phyloP scores from a whole-genome alignment of 2,329 filamentous ascomycete genomes.

The Dissoconium aciculare region DNA sequence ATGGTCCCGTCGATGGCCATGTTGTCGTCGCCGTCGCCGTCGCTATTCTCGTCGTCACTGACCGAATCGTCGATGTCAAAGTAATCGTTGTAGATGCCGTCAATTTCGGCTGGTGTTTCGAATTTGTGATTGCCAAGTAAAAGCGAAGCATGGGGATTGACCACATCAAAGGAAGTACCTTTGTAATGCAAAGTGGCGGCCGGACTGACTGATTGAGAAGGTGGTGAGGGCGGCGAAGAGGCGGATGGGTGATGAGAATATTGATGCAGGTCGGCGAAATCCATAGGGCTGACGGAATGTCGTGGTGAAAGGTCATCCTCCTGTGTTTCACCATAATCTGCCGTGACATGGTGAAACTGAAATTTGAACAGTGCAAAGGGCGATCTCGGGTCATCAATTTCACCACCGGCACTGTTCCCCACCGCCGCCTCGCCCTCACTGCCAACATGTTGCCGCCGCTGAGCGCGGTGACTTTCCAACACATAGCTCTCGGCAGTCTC shows the following conservation, averaged over 20 bases:
- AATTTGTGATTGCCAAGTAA: conserved; percentile 15
- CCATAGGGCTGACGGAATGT: background rate
- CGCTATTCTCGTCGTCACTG: background rate
- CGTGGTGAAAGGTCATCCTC: no score
- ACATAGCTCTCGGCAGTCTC: background rate
- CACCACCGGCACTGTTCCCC: background rate
- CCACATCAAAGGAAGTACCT: conserved; percentile 23
- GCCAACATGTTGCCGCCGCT: no score
- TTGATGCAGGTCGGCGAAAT: background rate
- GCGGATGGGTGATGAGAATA: conserved; percentile 7
- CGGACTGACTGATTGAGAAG: background rate
- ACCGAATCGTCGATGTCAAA: conserved; percentile 12
- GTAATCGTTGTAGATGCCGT: conserved; percentile 22
- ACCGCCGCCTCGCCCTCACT: background rate
- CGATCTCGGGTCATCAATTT: background rate
- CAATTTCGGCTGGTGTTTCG: conserved; percentile 22
- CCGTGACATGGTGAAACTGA: background rate
- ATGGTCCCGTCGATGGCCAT: conserved; percentile 4
- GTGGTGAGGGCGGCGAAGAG: background rate
- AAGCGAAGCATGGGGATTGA: conserved; percentile 24
- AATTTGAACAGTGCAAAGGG: background rate
- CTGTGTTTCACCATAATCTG: background rate
- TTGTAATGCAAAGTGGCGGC: conserved; percentile 19
- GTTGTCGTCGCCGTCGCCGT: conserved; percentile 4
- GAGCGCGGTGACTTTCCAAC: background rate